phyloP scores from a whole-genome alignment of 148 eudicot species.

The Chenopodium album region DNA sequence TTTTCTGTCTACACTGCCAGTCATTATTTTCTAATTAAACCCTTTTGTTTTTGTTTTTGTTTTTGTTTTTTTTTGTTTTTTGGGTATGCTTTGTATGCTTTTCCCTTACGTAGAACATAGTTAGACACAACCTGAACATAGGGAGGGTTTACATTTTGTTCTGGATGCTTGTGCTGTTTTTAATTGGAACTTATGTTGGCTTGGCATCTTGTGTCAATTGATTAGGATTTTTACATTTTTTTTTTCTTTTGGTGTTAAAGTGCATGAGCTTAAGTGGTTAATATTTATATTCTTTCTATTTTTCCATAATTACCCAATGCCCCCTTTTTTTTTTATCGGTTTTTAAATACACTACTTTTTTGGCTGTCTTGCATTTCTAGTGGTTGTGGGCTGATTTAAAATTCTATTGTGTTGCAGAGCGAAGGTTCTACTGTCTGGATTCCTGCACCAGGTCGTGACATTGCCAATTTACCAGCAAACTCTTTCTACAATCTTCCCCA shows the following conservation, averaged over 20 bases:
- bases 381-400: background rate
- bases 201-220: background rate
- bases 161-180: background rate
- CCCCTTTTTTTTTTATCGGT: background rate
- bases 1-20: too few relatives aligned
- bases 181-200: background rate
- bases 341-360: background rate
- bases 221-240: background rate
- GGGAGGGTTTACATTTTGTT: background rate
- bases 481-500: conserved; percentile 72
- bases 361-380: background rate
- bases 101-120: background rate
- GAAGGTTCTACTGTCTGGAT: conserved; percentile 82
- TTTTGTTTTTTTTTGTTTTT: too few relatives aligned
- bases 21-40: too few relatives aligned
- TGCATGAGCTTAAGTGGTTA: background rate
- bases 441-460: conserved; percentile 65
- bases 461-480: conserved; percentile 56
- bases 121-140: background rate
- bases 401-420: conserved; percentile 41
- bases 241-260: background rate
- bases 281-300: background rate
- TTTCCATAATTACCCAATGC: background rate
- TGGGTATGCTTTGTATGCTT: background rate
- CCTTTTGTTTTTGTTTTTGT: too few relatives aligned